These are phyloP conservation scores for Stylonectria norvegica DNA, from an alignment of 2,329 filamentous ascomycete genomes.

Conservation along the genomic window DNA sequence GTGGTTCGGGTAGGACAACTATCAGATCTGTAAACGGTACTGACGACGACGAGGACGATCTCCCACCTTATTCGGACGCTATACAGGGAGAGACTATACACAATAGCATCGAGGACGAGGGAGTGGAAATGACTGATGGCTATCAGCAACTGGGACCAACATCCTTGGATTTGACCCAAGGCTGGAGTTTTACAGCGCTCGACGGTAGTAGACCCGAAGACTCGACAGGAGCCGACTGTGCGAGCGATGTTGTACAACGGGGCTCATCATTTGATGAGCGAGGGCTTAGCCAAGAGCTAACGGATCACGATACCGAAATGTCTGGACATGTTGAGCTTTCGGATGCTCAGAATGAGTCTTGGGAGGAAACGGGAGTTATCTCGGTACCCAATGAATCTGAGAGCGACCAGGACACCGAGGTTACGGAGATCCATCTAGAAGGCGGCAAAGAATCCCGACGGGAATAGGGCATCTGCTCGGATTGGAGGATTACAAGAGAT, in stretches of 20 bases:
- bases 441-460: slow-evolving; percentile 32
- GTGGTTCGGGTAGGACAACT: slow-evolving; percentile 45
- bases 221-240: slow-evolving; percentile 35
- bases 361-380: slow-evolving; percentile 37
- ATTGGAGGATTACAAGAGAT: too few species aligned
- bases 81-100: slow-evolving; percentile 30
- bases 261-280: slow-evolving; percentile 38
- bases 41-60: slow-evolving; percentile 30
- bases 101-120: slow-evolving; percentile 49
- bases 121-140: slow-evolving; percentile 38
- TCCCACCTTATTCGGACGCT: slow-evolving; percentile 32
- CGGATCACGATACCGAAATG: slow-evolving; percentile 33
- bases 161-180: slow-evolving; percentile 33
- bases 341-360: slow-evolving; percentile 33
- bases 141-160: slow-evolving; percentile 27
- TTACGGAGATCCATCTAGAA: slow-evolving; percentile 49
- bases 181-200: slow-evolving; percentile 48
- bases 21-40: slow-evolving; percentile 25
- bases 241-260: slow-evolving; percentile 43
- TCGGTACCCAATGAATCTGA: slow-evolving; percentile 37
- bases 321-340: slow-evolving; percentile 18
- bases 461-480: slow-evolving; percentile 20
- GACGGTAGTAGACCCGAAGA: slow-evolving; percentile 29
- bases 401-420: slow-evolving; percentile 40
- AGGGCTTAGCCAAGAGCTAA: slow-evolving; percentile 18